Evolutionary conservation across 1,284 basidiomycete species (phyloP).

Genomic region (Moesziomyces globuligerus): DNA sequence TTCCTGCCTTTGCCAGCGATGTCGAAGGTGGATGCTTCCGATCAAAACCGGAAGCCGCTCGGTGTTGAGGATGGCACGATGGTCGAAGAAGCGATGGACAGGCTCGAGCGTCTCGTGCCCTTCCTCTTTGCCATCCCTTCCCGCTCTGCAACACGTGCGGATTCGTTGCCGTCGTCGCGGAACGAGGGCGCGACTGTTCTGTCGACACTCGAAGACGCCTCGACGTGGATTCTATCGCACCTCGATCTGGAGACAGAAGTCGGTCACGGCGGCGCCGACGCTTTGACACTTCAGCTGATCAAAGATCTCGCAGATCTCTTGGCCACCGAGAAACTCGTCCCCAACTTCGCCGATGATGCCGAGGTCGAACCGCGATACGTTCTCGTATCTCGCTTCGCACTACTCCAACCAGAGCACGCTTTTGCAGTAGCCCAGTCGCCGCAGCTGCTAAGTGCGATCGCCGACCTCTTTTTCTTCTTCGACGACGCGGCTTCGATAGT

Average conservation of each 20-base stretch:
- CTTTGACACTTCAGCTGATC: slow-evolving; percentile 20
- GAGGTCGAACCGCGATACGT: slow-evolving; percentile 10
- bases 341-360: slow-evolving; percentile 3
- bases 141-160: neutral
- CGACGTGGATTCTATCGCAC: slow-evolving; percentile 33
- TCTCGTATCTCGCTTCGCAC: slow-evolving; percentile 11
- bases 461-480: slow-evolving; percentile 29
- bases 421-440: slow-evolving; percentile 20
- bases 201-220: slow-evolving; percentile 20
- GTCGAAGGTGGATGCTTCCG: too few species aligned
- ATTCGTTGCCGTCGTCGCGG: neutral
- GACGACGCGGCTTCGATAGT: neutral
- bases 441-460: slow-evolving; percentile 24
- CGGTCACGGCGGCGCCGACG: slow-evolving; percentile 17
- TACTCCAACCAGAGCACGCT: slow-evolving; percentile 16
- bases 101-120: slow-evolving; percentile 13
- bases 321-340: slow-evolving; percentile 11
- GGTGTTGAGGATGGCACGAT: neutral
- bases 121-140: slow-evolving; percentile 20
- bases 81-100: slow-evolving; percentile 6
- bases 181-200: slow-evolving; percentile 14
- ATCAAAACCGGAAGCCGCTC: neutral
- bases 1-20: too few species aligned
- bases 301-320: slow-evolving; percentile 18
- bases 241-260: slow-evolving; percentile 20